Percentiles rank a stretch among this genome's conserved stretches.
phyloP scores from a whole-genome alignment of 495 filamentous ascomycete species.

The Xylaria venustula region DNA sequence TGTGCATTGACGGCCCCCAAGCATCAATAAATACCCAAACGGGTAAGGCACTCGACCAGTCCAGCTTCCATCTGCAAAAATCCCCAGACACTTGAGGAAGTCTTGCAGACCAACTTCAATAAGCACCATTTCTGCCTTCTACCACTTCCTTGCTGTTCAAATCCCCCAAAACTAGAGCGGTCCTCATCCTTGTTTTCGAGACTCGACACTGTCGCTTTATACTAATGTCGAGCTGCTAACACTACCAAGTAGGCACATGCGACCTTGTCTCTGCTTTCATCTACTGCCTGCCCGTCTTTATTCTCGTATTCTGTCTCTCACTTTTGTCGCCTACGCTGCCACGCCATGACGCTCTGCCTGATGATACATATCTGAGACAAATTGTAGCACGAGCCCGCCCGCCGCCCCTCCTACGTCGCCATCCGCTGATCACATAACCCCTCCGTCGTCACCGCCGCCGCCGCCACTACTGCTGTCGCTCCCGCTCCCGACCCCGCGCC shows the following conservation, averaged over 20 bases:
- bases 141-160: not conserved
- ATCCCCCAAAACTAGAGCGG: too few relatives aligned
- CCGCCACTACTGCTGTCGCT: not conserved
- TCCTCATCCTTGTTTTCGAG: too few relatives aligned
- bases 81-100: too few relatives aligned
- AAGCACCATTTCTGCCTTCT: not conserved
- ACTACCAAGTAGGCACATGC: not conserved
- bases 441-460: not conserved
- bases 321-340: conserved; percentile 2
- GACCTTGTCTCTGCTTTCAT: not conserved
- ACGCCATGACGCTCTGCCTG: conserved; percentile 13
- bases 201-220: not conserved
- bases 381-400: conserved; percentile 21
- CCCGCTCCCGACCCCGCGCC: conserved; percentile 6
- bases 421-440: conserved; percentile 21
- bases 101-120: not conserved
- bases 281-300: not conserved
- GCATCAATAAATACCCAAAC: too few relatives aligned
- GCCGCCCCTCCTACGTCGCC: conserved; percentile 27
- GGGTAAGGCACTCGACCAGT: too few relatives aligned
- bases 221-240: not conserved
- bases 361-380: conserved; percentile 30
- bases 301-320: not conserved
- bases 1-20: too few relatives aligned
- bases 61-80: too few relatives aligned